Percentiles rank a stretch among this genome's conserved stretches.
Conservation (phyloP, 2,329 filamentous ascomycete genomes). For the Beauveria pseudobassiana region DNA sequence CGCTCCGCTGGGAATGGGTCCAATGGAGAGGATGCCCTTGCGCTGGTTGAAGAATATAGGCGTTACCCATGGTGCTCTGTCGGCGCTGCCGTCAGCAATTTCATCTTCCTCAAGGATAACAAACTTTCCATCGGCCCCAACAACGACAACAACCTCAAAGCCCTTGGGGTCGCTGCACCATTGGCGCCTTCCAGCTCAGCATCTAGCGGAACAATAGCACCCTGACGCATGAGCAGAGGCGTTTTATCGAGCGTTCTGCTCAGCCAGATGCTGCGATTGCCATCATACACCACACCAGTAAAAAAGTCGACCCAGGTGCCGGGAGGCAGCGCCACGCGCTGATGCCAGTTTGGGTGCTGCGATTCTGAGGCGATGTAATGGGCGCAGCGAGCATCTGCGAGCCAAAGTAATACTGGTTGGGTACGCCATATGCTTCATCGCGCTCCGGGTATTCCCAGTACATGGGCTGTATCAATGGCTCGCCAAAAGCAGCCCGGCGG, state of each 20-base stretch:
- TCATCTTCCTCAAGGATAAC: slow-evolving; percentile 40
- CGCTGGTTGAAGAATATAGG: slow-evolving; percentile 12
- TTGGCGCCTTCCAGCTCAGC: slow-evolving; percentile 32
- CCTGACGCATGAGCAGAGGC: slow-evolving; percentile 48
- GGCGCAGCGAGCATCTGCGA: slow-evolving; percentile 48
- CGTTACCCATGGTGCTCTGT: slow-evolving; percentile 3
- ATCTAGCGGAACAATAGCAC: slow-evolving; percentile 52
- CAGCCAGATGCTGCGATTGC: slow-evolving; percentile 43
- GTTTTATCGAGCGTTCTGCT: slow-evolving; percentile 40
- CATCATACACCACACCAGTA: slow-evolving; percentile 49
- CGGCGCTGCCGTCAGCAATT: background rate
- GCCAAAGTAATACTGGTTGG: slow-evolving; percentile 54
- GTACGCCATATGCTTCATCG: slow-evolving; percentile 46
- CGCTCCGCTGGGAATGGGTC: background rate
- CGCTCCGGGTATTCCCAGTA: slow-evolving; percentile 51
- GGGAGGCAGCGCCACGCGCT: slow-evolving; percentile 51
- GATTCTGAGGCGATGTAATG: slow-evolving; percentile 43
- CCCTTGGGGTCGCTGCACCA: slow-evolving; percentile 36
- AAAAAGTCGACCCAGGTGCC: slow-evolving; percentile 50
- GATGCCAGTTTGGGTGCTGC: slow-evolving; percentile 37
- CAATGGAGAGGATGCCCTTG: slow-evolving; percentile 8
- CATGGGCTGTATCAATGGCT: slow-evolving; percentile 52
- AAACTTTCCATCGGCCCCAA: slow-evolving; percentile 40
- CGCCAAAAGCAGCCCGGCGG: slow-evolving; percentile 33
- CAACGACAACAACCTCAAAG: slow-evolving; percentile 41